Percentiles rank a stretch among this genome's conserved stretches.
Conservation (phyloP, 1,139 yeast species). For the Zygoascus sp. region DNA sequence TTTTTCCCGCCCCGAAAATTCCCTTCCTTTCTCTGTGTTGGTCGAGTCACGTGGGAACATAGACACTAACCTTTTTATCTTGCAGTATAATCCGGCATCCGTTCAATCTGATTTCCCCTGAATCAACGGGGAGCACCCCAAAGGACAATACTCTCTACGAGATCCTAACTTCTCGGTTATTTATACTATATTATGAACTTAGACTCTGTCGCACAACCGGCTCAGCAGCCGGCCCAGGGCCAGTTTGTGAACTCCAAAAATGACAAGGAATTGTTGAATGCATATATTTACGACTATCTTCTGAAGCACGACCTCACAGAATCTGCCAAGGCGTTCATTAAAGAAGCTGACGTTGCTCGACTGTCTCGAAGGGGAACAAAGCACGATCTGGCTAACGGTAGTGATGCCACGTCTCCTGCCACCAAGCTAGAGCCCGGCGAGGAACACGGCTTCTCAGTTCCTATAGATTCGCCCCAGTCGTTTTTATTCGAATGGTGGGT, state of each 20-base stretch:
- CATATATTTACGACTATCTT: constrained; percentile 82
- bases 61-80: no score
- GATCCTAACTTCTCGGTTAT: background rate
- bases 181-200: constrained; percentile 4
- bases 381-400: constrained; percentile 4
- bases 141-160: background rate
- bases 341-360: constrained; percentile 56
- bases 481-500: constrained; percentile 95
- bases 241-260: constrained; percentile 20
- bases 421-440: constrained; percentile 4
- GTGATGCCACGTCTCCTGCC: constrained; percentile 4
- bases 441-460: constrained; percentile 25
- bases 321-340: constrained; percentile 67
- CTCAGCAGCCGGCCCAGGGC: background rate
- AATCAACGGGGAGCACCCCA: constrained; percentile 1
- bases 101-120: no score
- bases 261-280: constrained; percentile 63
- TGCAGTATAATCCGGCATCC: no score
- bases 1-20: no score
- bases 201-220: constrained; percentile 2
- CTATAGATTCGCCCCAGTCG: constrained; percentile 71
- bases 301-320: constrained; percentile 66
- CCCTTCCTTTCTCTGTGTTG: no score
- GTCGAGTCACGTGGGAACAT: no score
- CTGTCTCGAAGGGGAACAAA: constrained; percentile 4